Conservation (phyloP, 2,329 filamentous ascomycete species). For the Kalmusia sp. region DNA sequence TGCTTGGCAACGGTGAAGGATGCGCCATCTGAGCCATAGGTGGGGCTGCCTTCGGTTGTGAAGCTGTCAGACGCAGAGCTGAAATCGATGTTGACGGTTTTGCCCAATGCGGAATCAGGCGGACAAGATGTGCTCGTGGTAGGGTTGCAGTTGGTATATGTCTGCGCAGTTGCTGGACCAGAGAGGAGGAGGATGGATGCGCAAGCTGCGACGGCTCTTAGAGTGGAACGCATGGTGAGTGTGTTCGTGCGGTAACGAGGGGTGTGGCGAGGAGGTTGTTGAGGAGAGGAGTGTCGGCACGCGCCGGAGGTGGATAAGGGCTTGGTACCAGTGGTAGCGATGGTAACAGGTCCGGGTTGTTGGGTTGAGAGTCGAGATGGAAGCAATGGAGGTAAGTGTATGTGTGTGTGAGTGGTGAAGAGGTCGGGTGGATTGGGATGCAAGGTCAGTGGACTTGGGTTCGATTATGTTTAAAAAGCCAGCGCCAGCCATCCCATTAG, state of each 20-base stretch:
- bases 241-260: conserved; percentile 8
- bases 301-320: conserved; percentile 3
- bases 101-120: conserved; percentile 80
- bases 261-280: conserved; percentile 3
- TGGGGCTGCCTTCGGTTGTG: conserved; percentile 70
- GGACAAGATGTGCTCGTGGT: conserved; percentile 67
- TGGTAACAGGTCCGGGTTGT: neutral
- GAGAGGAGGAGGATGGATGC: conserved; percentile 50
- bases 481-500: conserved; percentile 43
- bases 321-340: neutral
- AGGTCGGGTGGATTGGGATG: conserved; percentile 18
- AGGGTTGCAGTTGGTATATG: conserved; percentile 64
- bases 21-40: conserved; percentile 78
- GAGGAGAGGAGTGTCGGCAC: neutral
- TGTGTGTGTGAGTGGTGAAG: conserved; percentile 28
- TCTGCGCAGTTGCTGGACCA: conserved; percentile 55
- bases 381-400: neutral
- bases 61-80: conserved; percentile 80
- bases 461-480: conserved; percentile 34
- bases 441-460: neutral
- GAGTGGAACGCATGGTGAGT: conserved; percentile 41
- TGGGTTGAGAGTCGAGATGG: neutral
- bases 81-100: conserved; percentile 85
- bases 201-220: conserved; percentile 45
- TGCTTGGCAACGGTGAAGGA: conserved; percentile 78